Base-by-base conservation (phyloP, 345 rosid genomes). In the Brassica rapa region DNA sequence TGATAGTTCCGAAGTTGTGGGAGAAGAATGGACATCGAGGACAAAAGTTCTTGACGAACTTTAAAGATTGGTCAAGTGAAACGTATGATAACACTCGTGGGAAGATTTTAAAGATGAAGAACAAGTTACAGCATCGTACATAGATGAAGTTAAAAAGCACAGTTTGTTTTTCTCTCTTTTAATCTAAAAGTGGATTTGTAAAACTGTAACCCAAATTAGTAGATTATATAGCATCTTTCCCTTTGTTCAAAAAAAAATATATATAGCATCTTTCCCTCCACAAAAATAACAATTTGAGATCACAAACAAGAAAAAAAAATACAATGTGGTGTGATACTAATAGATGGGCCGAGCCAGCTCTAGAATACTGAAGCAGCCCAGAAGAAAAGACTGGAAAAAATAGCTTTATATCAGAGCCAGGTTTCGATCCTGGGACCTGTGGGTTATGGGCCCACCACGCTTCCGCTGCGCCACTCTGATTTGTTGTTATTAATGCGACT, bases 391-490 rank as follows among this genome's bases (percentile, higher is more conserved):
- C 16, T 46, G 6, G 5, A 3, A 46, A 46, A 43, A 12, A 46
- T 1, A 46, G 15, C 2, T 12, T 46, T 1, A 0, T 80, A 80
- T 76, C 77, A 86, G 83, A 86, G 87, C 86, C 88, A 86, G 86
- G 89, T 90, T 90, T 87, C 89, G 85, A 88, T 90, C 93, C 86
- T 84, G 87, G 89, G 87, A 87, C 88, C 89, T 87, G 87, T 90
- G 87, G 89, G 91, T 87, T 89, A 89, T 86, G 89, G 92, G 89
- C 87, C 89, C 91, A 86, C 88, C 89, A 86, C 89, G 87, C 93
- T 85, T 90, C 90, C 89, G 89, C 91, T 87, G 91, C 90, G 88
- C 90, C 90, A 89, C 91, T 91, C 88, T 89, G 92, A 69, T 69
- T 29, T 69, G 6, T 14, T 67, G 1, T 4, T 30, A 30, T 4